Percentiles rank a stretch among this genome's conserved stretches.
Evolutionary conservation across 345 rosid species (phyloP).

Genomic region (Gossypium bickii): DNA sequence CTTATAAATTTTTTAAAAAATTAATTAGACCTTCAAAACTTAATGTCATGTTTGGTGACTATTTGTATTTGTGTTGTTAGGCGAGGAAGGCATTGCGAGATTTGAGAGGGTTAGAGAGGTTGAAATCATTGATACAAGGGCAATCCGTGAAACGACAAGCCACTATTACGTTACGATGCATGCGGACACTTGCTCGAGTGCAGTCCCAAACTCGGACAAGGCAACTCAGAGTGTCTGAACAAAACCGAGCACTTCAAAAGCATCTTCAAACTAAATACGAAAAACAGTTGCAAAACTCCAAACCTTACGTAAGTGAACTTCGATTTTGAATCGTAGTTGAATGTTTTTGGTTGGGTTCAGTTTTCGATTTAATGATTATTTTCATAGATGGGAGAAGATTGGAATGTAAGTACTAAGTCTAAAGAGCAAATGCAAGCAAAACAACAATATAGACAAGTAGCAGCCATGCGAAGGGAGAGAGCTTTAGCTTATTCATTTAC

Average conservation of each 20-base stretch:
- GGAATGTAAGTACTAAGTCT: conserved; percentile 61
- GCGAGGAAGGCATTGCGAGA: conserved; percentile 85
- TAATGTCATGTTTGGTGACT: too few relatives aligned
- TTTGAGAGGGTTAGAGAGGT: conserved; percentile 75
- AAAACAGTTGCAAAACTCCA: conserved; percentile 22
- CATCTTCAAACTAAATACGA: conserved; percentile 60
- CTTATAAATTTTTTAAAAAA: too few relatives aligned
- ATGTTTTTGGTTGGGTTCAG: background rate
- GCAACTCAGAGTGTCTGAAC: conserved; percentile 66
- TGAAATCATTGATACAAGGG: conserved; percentile 63
- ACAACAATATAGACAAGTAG: conserved; percentile 56
- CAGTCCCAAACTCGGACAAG: conserved; percentile 72
- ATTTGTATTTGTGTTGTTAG: conserved; percentile 32
- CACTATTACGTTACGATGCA: conserved; percentile 58
- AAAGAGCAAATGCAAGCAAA: conserved; percentile 70
- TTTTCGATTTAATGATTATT: background rate
- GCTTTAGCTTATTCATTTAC: conserved; percentile 82
- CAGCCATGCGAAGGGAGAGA: conserved; percentile 82
- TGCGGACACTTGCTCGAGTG: conserved; percentile 79
- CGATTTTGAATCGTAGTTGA: background rate
- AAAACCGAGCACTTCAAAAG: conserved; percentile 61
- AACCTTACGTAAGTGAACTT: background rate
- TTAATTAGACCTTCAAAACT: too few relatives aligned
- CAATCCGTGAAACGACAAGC: conserved; percentile 79
- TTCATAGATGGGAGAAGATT: conserved; percentile 51